Evolutionary conservation across 2,329 filamentous ascomycete genomes (phyloP).

Genomic region (Didymella arachidicola): DNA sequence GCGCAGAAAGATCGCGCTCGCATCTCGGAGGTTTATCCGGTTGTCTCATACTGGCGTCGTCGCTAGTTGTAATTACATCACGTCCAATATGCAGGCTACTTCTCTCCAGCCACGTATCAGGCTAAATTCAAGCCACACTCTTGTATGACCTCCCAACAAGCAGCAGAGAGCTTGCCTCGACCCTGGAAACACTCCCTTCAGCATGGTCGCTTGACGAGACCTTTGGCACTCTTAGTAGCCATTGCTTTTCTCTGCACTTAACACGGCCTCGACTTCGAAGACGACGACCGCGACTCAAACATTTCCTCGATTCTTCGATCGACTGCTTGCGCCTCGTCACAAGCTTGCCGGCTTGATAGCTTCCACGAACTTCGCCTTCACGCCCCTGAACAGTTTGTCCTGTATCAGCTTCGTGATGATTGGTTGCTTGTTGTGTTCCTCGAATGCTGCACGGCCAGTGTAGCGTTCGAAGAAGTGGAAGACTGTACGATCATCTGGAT

Average conservation of each 20-base stretch:
- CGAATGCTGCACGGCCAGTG: slow-evolving; percentile 12
- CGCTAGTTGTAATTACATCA: background rate
- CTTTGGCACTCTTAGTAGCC: background rate
- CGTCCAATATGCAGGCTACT: background rate
- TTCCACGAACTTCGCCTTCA: slow-evolving; percentile 18
- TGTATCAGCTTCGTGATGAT: slow-evolving; percentile 12
- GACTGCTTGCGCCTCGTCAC: background rate
- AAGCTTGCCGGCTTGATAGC: slow-evolving; percentile 13
- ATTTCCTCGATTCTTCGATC: background rate
- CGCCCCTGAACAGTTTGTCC: slow-evolving; percentile 9
- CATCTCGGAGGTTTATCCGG: background rate
- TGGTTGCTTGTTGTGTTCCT: slow-evolving; percentile 12
- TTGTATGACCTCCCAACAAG: background rate
- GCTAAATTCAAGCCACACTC: background rate
- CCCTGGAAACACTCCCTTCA: background rate
- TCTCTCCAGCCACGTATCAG: background rate
- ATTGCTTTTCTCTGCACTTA: background rate
- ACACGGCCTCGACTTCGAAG: background rate
- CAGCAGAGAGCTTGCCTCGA: background rate
- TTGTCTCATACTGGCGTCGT: background rate
- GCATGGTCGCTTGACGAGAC: background rate
- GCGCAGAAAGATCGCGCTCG: background rate
- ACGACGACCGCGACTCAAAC: background rate
- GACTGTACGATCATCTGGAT: slow-evolving; percentile 6
- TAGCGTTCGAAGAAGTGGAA: slow-evolving; percentile 21